Evolutionary conservation across 2,329 filamentous ascomycete species (phyloP), one percentile per base, ranked within the genome.

Genomic region (Trichoderma brevicompactum): DNA sequence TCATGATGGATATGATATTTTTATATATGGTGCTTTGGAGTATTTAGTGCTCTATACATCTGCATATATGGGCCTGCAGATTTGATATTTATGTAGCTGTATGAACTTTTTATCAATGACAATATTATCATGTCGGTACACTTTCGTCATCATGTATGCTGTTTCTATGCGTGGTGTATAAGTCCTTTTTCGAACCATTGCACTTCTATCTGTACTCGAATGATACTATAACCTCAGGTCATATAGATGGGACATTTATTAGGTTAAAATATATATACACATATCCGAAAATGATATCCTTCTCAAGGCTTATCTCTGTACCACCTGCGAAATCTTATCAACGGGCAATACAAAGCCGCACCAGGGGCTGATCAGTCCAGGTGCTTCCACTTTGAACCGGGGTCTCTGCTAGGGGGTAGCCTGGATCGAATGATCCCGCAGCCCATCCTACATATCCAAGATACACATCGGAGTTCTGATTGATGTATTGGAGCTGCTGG

Each of bases 1-100:
- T 64, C 41, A 50, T 64, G 61, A 64, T 49, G 34, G 7, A 48
- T 49, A 36, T 48, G 61, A 55, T 49, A 41, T 36, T 41, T 64
- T 56, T 41, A 17, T 34, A 48, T 19, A 40, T 40, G 23, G 36
- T 36, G 43, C 52, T 56, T 28, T 43, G 32, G 23, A 55, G 19
- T 55, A 56, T 43, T 17, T 49, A 17, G 8, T 34, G 19, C 12
- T 41, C 12, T 38, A 12, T 28, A 49, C 32, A 15, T 62, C 52
- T 55, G 61, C 50, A 56, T 41, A 49, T 64, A 56, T n/a, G 43
- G 8, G 19, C 19, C 49, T 53, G 59, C 40, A 38, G 17, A 63
- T 46, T 13, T 63, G 48, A 53, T 13, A 6, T 38, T 46, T 40
- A 53, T 40, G 7, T 53, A 23, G 9, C 46, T 46, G 15, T 49